Evolutionary conservation across 2,329 filamentous ascomycete species (phyloP).

Genomic region (Aureobasidium sp.): DNA sequence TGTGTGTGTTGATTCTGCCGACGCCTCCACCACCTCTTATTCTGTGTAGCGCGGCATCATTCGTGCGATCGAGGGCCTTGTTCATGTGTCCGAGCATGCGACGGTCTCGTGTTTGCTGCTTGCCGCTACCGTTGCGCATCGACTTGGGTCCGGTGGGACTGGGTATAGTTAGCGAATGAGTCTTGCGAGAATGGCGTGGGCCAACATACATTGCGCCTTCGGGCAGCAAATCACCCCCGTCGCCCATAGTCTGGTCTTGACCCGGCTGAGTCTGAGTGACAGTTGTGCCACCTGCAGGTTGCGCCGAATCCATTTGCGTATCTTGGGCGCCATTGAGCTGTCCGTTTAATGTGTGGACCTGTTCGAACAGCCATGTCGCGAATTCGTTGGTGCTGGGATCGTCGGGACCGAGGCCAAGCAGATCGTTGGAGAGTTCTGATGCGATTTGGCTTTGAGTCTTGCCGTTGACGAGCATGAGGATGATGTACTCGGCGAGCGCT

Average conservation of each 20-base stretch:
- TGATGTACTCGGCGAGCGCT: conserved; percentile 88
- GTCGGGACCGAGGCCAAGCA: conserved; percentile 73
- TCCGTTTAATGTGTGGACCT: conserved; percentile 60
- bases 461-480: conserved; percentile 93
- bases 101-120: conserved; percentile 44
- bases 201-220: conserved; percentile 37
- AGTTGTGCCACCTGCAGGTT: neutral
- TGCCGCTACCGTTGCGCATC: conserved; percentile 59
- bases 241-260: conserved; percentile 67
- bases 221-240: conserved; percentile 36
- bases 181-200: neutral
- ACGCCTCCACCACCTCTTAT: conserved; percentile 62
- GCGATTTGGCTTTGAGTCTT: conserved; percentile 88
- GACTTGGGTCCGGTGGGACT: conserved; percentile 93
- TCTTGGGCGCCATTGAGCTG: conserved; percentile 47
- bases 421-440: conserved; percentile 75
- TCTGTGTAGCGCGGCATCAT: conserved; percentile 68
- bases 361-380: conserved; percentile 85
- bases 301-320: conserved; percentile 13
- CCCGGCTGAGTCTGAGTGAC: neutral
- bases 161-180: conserved; percentile 18
- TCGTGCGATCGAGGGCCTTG: conserved; percentile 69
- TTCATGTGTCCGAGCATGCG: conserved; percentile 68
- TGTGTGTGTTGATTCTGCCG: conserved; percentile 73
- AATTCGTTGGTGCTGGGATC: conserved; percentile 78